Percentiles rank a stretch among this genome's conserved stretches.
phyloP scores from a whole-genome alignment of 371 early-diverging fungal species.

The Haplosporangium sp. region DNA sequence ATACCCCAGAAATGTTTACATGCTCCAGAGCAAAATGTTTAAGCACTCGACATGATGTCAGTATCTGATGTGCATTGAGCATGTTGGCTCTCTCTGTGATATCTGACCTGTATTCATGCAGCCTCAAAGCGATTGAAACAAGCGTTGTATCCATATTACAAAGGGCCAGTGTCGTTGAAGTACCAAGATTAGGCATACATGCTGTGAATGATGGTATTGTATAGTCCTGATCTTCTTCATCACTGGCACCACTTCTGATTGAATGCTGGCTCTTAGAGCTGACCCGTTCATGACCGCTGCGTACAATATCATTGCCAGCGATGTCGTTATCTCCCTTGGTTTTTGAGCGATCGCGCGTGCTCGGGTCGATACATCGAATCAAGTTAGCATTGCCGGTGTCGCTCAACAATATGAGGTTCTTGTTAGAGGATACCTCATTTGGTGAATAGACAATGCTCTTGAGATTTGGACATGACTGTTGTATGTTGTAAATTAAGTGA shows the following conservation, averaged over 20 bases:
- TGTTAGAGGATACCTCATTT: not conserved
- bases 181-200: not conserved
- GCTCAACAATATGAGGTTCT: not conserved
- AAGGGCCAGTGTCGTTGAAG: not conserved
- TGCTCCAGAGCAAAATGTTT: constrained; percentile 4
- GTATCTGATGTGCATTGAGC: constrained; percentile 6
- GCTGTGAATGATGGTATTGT: not conserved
- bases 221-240: not conserved
- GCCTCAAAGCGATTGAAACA: not conserved
- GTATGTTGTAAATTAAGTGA: not conserved
- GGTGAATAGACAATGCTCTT: constrained; percentile 9
- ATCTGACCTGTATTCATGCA: not conserved
- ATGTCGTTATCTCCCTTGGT: not conserved
- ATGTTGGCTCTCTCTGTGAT: constrained; percentile 3
- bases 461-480: constrained; percentile 1
- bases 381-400: not conserved
- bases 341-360: not conserved
- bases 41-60: constrained; percentile 4
- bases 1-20: not conserved
- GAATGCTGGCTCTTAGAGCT: not conserved
- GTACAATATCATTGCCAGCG: not conserved
- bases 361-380: not conserved
- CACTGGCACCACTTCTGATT: not conserved
- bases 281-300: not conserved
- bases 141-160: not conserved